Base-by-base conservation (phyloP, 2,329 filamentous ascomycete genomes). In the Chaetomiaceae sp. region DNA sequence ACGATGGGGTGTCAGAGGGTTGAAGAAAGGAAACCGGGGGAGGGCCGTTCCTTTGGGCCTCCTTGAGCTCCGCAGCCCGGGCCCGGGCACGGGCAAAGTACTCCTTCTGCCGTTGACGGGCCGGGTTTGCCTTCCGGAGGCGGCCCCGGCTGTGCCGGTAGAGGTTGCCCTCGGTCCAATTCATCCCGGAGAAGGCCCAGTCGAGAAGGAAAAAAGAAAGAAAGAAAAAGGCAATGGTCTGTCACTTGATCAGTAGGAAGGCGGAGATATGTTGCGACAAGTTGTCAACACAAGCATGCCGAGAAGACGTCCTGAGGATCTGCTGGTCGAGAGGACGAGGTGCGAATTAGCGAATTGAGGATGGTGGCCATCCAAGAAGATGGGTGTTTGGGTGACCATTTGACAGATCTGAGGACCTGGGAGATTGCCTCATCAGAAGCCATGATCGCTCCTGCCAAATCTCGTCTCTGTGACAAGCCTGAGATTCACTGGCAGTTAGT, bases 91-190 rank as follows among this genome's bases (percentile, higher is more conserved):
- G 74, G 38, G 75, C 75, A 55, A 78, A 77, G 58, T 78, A 71
- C 45, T 75, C 68, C 58, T 71, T 76, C 57, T 77, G 75, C n/a
- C 67, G 69, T n/a, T 66, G 63, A 29, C 68, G 62, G 22, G 67
- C 58, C 19, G 56, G 51, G 37, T 63, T 63, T 6, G 66, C 63
- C 39, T 70, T 72, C 48, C 65, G 66, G 54, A 66, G 63, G 36
- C 62, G 64, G 34, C 64, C 64, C 9, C 67, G 71, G 54, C 68
- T 70, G 61, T 74, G 70, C 54, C 74, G 74, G 37, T 71, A 68
- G 38, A 77, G 66, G 44, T 67, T 73, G 25, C 74, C 74, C 57
- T 76, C 75, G 3, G 74, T 78, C 75, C 75, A 78, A 60, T 78
- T 78, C 75, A 78, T 78, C n/a, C 12, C 54, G 51, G 9, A 31